Evolutionary conservation across 2,329 filamentous ascomycete species (phyloP).

Genomic region (Colletotrichum eremochloae): DNA sequence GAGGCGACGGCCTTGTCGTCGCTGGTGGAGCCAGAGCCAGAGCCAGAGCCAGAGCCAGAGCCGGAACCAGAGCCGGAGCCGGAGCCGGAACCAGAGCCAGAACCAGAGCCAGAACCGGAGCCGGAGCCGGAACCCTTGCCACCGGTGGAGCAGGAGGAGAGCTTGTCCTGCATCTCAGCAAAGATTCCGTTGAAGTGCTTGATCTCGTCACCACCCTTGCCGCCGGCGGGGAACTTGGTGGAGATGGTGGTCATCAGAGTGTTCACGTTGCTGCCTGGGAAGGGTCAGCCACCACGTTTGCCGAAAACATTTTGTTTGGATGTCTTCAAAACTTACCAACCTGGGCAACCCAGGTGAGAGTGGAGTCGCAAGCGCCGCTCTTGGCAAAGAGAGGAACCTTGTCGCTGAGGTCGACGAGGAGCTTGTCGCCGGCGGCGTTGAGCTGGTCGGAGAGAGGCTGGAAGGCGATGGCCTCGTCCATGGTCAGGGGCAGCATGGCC

Average conservation of each 20-base stretch:
- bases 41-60: not conserved
- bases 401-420: conserved; percentile 31
- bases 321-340: conserved; percentile 5
- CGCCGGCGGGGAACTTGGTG: conserved; percentile 40
- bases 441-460: conserved; percentile 39
- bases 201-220: conserved; percentile 41
- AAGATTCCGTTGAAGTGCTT: conserved; percentile 36
- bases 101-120: not conserved
- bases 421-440: conserved; percentile 40
- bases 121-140: conserved; percentile 4
- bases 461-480: conserved; percentile 41
- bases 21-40: not conserved
- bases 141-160: conserved; percentile 21
- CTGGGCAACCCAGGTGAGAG: conserved; percentile 36
- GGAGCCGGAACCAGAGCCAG: not conserved
- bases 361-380: conserved; percentile 27
- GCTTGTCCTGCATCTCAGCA: conserved; percentile 30
- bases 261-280: conserved; percentile 36
- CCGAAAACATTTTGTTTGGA: rapidly evolving
- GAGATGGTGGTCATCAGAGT: conserved; percentile 41
- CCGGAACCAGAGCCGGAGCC: no score
- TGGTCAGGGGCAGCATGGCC: conserved; percentile 29
- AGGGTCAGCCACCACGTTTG: not conserved
- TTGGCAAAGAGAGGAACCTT: conserved; percentile 24
- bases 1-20: conserved; percentile 10